Conservation (phyloP, 2,329 filamentous ascomycete species). For the Aureobasidium sp. region DNA sequence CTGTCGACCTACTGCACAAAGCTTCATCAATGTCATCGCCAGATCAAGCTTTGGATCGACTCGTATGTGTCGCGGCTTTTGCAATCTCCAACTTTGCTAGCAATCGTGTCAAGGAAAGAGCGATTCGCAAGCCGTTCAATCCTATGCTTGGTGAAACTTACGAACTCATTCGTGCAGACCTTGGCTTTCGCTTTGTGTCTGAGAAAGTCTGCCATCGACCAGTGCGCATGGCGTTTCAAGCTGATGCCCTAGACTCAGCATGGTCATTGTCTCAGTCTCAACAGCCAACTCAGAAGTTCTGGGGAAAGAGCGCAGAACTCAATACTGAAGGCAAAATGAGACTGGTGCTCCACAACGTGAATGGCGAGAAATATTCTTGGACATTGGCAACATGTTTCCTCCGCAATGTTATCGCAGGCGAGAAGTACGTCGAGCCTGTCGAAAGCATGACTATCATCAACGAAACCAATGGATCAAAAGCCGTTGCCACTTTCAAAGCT, state of each 20-base stretch:
- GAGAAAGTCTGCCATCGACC: slow-evolving; percentile 94
- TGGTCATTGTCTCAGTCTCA: slow-evolving; percentile 89
- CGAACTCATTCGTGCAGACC: slow-evolving; percentile 81
- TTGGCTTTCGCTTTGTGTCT: slow-evolving; percentile 82
- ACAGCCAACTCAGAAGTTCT: slow-evolving; percentile 90
- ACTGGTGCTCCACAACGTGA: slow-evolving; percentile 56
- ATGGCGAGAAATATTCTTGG: slow-evolving; percentile 63
- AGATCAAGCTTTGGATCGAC: slow-evolving; percentile 59
- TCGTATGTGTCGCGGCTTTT: slow-evolving; percentile 83
- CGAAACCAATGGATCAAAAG: slow-evolving; percentile 76
- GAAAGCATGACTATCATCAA: slow-evolving; percentile 81
- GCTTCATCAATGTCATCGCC: slow-evolving; percentile 48
- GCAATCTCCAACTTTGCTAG: slow-evolving; percentile 81
- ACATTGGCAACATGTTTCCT: slow-evolving; percentile 81
- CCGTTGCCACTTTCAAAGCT: slow-evolving; percentile 81
- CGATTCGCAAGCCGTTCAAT: slow-evolving; percentile 94
- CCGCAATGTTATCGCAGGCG: slow-evolving; percentile 92
- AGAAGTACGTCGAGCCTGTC: slow-evolving; percentile 95
- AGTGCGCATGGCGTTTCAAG: slow-evolving; percentile 86
- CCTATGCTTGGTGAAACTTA: slow-evolving; percentile 94
- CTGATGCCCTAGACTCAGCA: slow-evolving; percentile 52
- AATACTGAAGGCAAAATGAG: slow-evolving; percentile 84
- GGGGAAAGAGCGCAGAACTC: slow-evolving; percentile 93
- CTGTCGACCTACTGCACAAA: slow-evolving; percentile 73
- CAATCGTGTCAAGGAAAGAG: slow-evolving; percentile 76